Conservation (phyloP, 768 basidiomycete species). For the Rhizopogon roseolus region DNA sequence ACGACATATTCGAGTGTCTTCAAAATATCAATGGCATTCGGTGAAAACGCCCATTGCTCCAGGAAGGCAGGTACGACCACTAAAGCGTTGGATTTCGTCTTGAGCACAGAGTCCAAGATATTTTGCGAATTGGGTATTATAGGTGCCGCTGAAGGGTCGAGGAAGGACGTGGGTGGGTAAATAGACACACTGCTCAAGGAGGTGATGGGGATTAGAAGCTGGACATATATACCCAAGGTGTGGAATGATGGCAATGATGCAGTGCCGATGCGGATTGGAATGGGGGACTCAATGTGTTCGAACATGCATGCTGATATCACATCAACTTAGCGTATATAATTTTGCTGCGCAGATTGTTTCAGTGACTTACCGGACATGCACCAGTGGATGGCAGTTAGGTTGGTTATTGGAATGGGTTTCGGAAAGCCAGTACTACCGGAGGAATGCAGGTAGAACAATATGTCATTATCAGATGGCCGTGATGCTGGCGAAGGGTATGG, state of each 20-base stretch:
- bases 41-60: slow-evolving; percentile 15
- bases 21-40: slow-evolving; percentile 13
- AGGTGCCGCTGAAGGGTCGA: slow-evolving; percentile 11
- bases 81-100: slow-evolving; percentile 12
- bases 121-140: slow-evolving; percentile 16
- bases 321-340: background rate
- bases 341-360: background rate
- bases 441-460: slow-evolving; percentile 38
- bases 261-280: slow-evolving; percentile 1
- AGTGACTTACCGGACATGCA: slow-evolving; percentile 26
- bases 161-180: slow-evolving; percentile 15
- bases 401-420: slow-evolving; percentile 34
- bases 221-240: slow-evolving; percentile 11
- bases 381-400: slow-evolving; percentile 27
- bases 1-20: slow-evolving; percentile 17
- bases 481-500: slow-evolving; percentile 8
- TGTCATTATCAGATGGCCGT: slow-evolving; percentile 11
- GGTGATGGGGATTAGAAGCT: slow-evolving; percentile 10
- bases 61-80: slow-evolving; percentile 19
- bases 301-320: slow-evolving; percentile 3
- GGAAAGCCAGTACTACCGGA: slow-evolving; percentile 48
- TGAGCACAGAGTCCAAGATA: slow-evolving; percentile 11
- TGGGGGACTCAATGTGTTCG: slow-evolving; percentile 5
- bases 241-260: slow-evolving; percentile 21
- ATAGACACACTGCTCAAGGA: slow-evolving; percentile 10